These are phyloP conservation scores for Dactylellina haptotyla DNA, from an alignment of 2,329 filamentous ascomycete species.

Conservation along the genomic window DNA sequence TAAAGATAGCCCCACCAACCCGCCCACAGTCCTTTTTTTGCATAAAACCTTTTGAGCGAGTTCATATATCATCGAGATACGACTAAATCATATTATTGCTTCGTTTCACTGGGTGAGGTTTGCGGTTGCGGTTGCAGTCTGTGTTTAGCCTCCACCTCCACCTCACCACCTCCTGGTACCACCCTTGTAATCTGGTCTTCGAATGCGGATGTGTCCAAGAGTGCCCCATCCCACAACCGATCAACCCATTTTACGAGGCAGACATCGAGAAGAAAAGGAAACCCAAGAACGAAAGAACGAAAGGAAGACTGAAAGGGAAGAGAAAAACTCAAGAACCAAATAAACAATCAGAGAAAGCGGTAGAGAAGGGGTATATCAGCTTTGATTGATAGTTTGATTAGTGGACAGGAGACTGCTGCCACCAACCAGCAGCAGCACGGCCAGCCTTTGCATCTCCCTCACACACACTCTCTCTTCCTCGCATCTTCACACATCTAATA, in stretches of 20 bases:
- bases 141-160: too few relatives aligned
- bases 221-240: too few relatives aligned
- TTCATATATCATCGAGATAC: too few relatives aligned
- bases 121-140: too few relatives aligned
- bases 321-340: background rate
- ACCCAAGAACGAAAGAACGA: background rate
- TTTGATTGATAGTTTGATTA: background rate
- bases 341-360: background rate
- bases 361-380: background rate
- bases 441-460: too few relatives aligned
- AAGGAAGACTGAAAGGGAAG: background rate
- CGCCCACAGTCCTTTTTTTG: slow-evolving; percentile 4
- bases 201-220: too few relatives aligned
- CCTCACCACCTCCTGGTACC: too few relatives aligned
- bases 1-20: slow-evolving; percentile 7
- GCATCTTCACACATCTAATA: too few relatives aligned
- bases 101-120: background rate
- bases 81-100: background rate
- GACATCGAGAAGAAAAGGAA: background rate
- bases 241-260: background rate
- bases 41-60: background rate
- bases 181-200: too few relatives aligned
- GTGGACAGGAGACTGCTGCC: too few relatives aligned
- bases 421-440: too few relatives aligned
- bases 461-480: too few relatives aligned